Base-by-base conservation (phyloP, 495 filamentous ascomycete species). In the Staphylotrichum longicolle region DNA sequence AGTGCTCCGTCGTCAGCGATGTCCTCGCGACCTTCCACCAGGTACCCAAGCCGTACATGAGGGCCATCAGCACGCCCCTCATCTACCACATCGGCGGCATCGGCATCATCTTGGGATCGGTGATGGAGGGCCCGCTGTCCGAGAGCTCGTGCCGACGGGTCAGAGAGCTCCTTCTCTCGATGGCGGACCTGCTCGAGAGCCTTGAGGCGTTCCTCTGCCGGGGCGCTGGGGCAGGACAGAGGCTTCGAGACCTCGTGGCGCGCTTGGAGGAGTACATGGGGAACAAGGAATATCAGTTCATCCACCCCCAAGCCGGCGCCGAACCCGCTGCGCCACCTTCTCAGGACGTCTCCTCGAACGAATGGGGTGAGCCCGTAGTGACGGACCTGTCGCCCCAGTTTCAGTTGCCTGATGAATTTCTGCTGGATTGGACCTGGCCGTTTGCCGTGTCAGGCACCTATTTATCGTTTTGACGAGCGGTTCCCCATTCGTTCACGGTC, bases 61-160 rank as follows among this genome's bases (percentile, higher is more conserved):
- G 72, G 77, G 51, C 78, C 6, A 82, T 83, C 57, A 78, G 75
- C 62, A 76, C 78, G n/a, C 80, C 80, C 47, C 66, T 82, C 35
- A 68, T 82, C 10, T 74, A 82, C 58, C 80, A 82, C 63, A 72
- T 83, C 7, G 78, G 72, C 11, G 78, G 78, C 30, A 79, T 83
- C 41, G 81, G 79, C 20, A 73, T 71, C 14, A 81, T 83, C 57
- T 71, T 83, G 15, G 74, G 74, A 10, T 80, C 78, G 7, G 75
- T 78, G 49, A 77, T 82, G 67, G 77, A 82, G 63, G 78, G 77
- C 5, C 76, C 70, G 40, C 57, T 82, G 35, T 79, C 74, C 11
- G 78, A 82, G 66, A 67, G 67, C 54, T 75, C 75, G 7, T 82
- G 80, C 61, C 63, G 68, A 20, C 74, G 74, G 54, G 73, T 80